A percentile compares a stretch with the other conserved stretches of the same genome.
Conservation (phyloP, 148 eudicot genomes). For the Heliamphora exappendiculata region DNA sequence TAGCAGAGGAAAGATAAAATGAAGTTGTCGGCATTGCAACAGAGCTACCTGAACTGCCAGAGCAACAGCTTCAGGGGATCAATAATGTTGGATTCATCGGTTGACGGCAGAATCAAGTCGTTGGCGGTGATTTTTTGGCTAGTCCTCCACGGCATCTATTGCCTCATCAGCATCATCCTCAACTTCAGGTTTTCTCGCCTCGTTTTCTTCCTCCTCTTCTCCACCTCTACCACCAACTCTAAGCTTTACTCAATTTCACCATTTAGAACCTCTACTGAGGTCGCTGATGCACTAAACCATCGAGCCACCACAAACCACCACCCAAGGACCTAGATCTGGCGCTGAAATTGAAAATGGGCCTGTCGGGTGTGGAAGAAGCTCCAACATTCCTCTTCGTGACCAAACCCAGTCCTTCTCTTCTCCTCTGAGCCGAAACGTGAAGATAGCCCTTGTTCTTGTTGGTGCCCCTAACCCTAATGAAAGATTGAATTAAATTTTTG, state of each 20-base stretch:
- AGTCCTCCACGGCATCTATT: conserved; percentile 59
- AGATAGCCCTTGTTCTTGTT: too few relatives aligned
- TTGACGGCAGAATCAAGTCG: conserved; percentile 37
- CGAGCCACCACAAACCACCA: too few relatives aligned
- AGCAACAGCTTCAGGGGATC: conserved; percentile 45
- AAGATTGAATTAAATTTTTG: too few relatives aligned
- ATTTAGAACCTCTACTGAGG: conserved; percentile 9
- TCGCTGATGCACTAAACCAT: conserved; percentile 12
- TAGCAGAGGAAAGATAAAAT: conserved; percentile 28
- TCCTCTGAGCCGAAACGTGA: too few relatives aligned
- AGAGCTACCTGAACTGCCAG: conserved; percentile 51
- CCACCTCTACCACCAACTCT: conserved; percentile 26
- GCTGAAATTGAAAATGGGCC: too few relatives aligned
- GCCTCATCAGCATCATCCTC: conserved; percentile 61
- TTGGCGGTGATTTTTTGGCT: conserved; percentile 64
- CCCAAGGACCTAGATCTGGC: too few relatives aligned
- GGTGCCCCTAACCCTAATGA: too few relatives aligned
- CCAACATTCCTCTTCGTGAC: too few relatives aligned
- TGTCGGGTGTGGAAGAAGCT: too few relatives aligned
- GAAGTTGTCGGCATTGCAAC: conserved; percentile 64
- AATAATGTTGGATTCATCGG: conserved; percentile 23
- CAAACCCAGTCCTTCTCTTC: too few relatives aligned
- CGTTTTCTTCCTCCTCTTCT: conserved; percentile 53
- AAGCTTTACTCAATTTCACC: conserved; percentile 25
- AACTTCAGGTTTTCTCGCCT: conserved; percentile 91